Base-by-base conservation (phyloP, 352 stramenopile genomes). In the Thalassiosira livingstoniorum region DNA sequence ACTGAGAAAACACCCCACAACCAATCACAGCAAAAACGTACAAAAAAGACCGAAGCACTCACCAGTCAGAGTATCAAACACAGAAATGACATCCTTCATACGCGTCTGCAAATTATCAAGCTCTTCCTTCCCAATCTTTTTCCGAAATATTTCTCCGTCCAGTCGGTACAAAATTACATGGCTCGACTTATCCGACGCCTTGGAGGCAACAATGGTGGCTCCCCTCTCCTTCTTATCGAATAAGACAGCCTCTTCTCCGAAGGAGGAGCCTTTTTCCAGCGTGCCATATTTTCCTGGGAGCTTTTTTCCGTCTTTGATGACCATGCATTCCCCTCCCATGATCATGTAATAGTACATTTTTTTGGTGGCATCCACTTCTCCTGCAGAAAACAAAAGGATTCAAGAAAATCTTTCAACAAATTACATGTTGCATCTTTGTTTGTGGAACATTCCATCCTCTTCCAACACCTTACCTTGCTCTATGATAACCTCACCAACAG, bases 41-140 rank as follows among this genome's bases (percentile, higher is more conserved):
- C n/a, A n/a, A n/a, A n/a, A n/a, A n/a, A n/a, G n/a, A n/a, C n/a
- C n/a, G n/a, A n/a, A n/a, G n/a, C n/a, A n/a, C n/a, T n/a, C n/a
- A 34, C 54, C 54, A 18, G 54, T 37, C 5, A 63, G 25, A 63
- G 27, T 63, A 63, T 63, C 25, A 63, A 15, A 7, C 39, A 47
- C 39, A 47, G 39, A 47, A 18, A 47, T 47, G 15, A 47, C 15
- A 47, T 47, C 39, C 39, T 47, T 15, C 39, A 47, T 47, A 18
- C 15, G 7, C 15, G 7, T 15, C 39, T 47, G 7, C 39, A 47
- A 15, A 7, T 47, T 47, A 18, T 47, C 39, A 7, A 47, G 39
- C 39, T 47, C 39, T 18, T 47, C 39, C 15, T 7, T 47, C 15
- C 7, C 39, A 47, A 47, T 47, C 15, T 47, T 47, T 47, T 47